A percentile compares a stretch with the other conserved stretches of the same genome.
These are phyloP conservation scores for Apostasia ramifera DNA, from an alignment of 106 monocot genomes.

Conservation along the genomic window DNA sequence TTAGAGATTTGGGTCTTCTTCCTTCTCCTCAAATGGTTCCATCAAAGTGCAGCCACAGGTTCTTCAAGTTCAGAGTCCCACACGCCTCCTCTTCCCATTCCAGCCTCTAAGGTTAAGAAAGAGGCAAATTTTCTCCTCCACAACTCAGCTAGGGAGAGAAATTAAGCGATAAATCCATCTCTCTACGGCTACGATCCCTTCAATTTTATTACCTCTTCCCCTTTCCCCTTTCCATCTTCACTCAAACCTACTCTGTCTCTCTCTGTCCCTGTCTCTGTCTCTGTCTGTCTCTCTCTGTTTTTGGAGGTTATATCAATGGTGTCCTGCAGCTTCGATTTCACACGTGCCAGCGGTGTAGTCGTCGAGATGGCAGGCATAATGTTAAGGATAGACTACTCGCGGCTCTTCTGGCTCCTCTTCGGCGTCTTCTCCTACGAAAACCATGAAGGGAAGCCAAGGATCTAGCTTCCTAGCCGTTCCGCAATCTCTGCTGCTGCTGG, in stretches of 20 bases:
- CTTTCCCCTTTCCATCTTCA: not conserved
- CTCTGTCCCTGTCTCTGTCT: not conserved
- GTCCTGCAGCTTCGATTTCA: conserved; percentile 34
- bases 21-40: conserved; percentile 30
- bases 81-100: not conserved
- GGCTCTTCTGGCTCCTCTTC: conserved; percentile 81
- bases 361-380: conserved; percentile 59
- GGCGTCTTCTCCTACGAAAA: conserved; percentile 85
- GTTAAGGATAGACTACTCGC: conserved; percentile 68
- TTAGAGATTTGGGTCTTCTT: not conserved
- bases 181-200: not conserved
- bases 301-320: conserved; percentile 30
- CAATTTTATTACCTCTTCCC: not conserved
- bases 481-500: not conserved
- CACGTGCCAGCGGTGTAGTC: conserved; percentile 14
- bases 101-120: not conserved
- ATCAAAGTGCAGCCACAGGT: conserved; percentile 37
- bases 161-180: not conserved
- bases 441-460: conserved; percentile 78
- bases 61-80: conserved; percentile 69
- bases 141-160: not conserved
- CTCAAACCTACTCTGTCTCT: not conserved
- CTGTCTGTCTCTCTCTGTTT: not conserved
- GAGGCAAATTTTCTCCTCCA: no score
- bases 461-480: conserved; percentile 15